Base-by-base conservation (phyloP, 1,284 basidiomycete genomes). In the Irpex sp. region DNA sequence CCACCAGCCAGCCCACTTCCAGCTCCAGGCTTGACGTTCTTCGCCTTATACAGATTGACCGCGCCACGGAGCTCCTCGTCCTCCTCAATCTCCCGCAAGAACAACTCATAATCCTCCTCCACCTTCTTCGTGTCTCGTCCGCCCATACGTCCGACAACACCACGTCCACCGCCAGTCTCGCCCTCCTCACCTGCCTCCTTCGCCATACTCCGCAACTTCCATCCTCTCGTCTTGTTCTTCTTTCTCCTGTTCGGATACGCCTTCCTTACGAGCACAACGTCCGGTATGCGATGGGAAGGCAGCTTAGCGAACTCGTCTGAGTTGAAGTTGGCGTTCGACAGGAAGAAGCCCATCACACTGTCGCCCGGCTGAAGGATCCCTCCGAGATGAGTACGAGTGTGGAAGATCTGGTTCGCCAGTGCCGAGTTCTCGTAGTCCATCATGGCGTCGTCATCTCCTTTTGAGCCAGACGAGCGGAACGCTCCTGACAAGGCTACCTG, bases 381-480 rank as follows among this genome's bases (percentile, higher is more conserved):
- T 57, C 97, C 97, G 50, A 99, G 88, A 71, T 99, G 97, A 13
- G 97, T 98, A 46, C 96, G 92, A 11, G 96, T 97, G 78, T 98
- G 95, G 79, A 89, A 95, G 68, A 98, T 97, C 67, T 92, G 92
- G 69, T 80, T 95, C 75, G 76, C 80, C 67, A 72, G 74, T 68
- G 66, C 77, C 58, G 77, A 85, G 60, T 76, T 78, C 31, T 87
- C 89, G 67, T 80, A 80, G 73, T 88, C 87, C 84, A 89, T 86
- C 71, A 79, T 76, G 13, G 77, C 76, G 59, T 82, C 81, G 56
- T 84, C 83, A 35, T 71, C 75, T 19, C 72, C 72, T 36, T 59
- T 35, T 1, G 66, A 63, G 0, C 73, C 75, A 7, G 87, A 85
- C 13, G 78, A 78, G 9, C 83, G 80, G 76, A 93, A 92, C 0